A percentile compares a stretch with the other conserved stretches of the same genome.
Evolutionary conservation across 208 protist genomes (phyloP).

Genomic region (Borovskyia barvae): DNA sequence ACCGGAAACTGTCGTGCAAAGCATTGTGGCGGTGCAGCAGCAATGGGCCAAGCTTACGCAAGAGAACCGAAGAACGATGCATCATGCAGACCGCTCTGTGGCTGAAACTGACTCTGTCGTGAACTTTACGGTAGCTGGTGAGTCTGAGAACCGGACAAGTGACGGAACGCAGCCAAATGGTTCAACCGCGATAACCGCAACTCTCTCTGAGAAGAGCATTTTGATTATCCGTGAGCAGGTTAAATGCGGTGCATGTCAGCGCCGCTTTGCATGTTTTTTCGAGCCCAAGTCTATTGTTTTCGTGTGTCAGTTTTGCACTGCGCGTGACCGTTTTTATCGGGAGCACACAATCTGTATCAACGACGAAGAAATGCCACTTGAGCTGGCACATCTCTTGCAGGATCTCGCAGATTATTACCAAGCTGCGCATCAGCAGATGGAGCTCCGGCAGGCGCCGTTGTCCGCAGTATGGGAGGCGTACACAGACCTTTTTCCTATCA

Average conservation of each 20-base stretch:
- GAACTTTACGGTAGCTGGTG: not conserved
- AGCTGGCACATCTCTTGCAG: slow-evolving; percentile 47
- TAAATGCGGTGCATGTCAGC: slow-evolving; percentile 64
- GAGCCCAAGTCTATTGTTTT: slow-evolving; percentile 60
- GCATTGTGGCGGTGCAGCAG: slow-evolving; percentile 23
- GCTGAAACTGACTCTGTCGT: not conserved
- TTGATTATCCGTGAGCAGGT: slow-evolving; percentile 39
- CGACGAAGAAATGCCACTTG: slow-evolving; percentile 61
- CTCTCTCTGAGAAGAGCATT: slow-evolving; percentile 49
- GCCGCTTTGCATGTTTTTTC: slow-evolving; percentile 61
- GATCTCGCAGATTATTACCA: slow-evolving; percentile 41
- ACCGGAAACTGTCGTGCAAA: slow-evolving; percentile 13
- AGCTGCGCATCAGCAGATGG: slow-evolving; percentile 28
- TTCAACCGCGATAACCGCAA: not conserved
- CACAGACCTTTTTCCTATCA: slow-evolving; percentile 31
- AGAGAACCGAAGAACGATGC: not conserved
- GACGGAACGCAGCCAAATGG: slow-evolving; percentile 3
- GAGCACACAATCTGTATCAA: slow-evolving; percentile 83
- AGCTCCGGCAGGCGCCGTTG: slow-evolving; percentile 47
- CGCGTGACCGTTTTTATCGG: slow-evolving; percentile 78
- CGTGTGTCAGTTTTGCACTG: slow-evolving; percentile 77
- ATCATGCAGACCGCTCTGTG: not conserved
- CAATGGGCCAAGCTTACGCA: slow-evolving; percentile 13
- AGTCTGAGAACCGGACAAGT: slow-evolving; percentile 6
- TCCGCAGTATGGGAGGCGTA: slow-evolving; percentile 26